Evolutionary conservation across 2,329 filamentous ascomycete species (phyloP).

Genomic region (Pseudocercospora pini-densiflorae): DNA sequence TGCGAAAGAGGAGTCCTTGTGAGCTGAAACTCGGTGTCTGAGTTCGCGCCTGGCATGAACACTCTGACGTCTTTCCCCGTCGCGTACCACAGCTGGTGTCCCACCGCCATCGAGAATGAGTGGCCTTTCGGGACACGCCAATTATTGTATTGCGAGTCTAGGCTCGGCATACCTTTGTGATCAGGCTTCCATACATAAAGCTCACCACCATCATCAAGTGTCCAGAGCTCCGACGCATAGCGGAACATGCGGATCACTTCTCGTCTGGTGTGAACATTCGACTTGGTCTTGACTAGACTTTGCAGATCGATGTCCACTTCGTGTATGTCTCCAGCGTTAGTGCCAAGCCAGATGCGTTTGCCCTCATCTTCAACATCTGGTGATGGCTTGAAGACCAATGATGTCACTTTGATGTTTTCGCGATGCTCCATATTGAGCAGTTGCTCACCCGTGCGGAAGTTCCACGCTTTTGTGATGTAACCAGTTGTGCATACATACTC

Average conservation of each 20-base stretch:
- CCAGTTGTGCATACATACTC: slow-evolving; percentile 86
- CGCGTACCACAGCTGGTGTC: slow-evolving; percentile 84
- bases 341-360: slow-evolving; percentile 84
- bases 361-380: slow-evolving; percentile 79
- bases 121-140: slow-evolving; percentile 81
- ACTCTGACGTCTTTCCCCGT: slow-evolving; percentile 85
- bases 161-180: slow-evolving; percentile 69
- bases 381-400: slow-evolving; percentile 84
- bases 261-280: slow-evolving; percentile 73
- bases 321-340: slow-evolving; percentile 82
- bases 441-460: slow-evolving; percentile 77
- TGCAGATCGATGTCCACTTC: slow-evolving; percentile 83
- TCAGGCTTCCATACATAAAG: slow-evolving; percentile 87
- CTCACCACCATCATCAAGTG: slow-evolving; percentile 85
- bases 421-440: slow-evolving; percentile 81
- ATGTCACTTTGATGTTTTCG: slow-evolving; percentile 81
- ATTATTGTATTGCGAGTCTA: slow-evolving; percentile 74
- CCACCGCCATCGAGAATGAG: slow-evolving; percentile 86
- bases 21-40: slow-evolving; percentile 74
- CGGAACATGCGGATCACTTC: slow-evolving; percentile 86
- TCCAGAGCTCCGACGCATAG: slow-evolving; percentile 90
- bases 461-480: slow-evolving; percentile 87
- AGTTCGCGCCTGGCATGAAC: slow-evolving; percentile 73
- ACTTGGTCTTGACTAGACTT: slow-evolving; percentile 69
- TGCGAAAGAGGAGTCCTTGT: slow-evolving; percentile 71